phyloP scores from a whole-genome alignment of 108 stramenopile species.

The Epithemia pelagica region DNA sequence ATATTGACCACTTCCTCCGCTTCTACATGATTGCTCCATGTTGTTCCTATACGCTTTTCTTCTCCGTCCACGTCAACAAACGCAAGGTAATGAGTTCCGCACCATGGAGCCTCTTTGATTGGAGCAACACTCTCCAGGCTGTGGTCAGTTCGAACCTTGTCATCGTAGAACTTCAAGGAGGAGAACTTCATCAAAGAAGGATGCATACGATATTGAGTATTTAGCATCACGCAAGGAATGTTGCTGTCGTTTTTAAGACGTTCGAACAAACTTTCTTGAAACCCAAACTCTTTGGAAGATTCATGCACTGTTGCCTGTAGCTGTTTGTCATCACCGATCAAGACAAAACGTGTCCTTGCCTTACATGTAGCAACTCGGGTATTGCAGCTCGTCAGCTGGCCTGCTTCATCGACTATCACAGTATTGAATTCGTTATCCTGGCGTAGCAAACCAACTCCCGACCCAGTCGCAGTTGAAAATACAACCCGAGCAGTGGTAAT shows the following conservation, averaged over 20 bases:
- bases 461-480: not conserved
- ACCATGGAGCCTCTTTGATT: constrained; percentile 62
- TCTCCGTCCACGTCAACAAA: constrained; percentile 63
- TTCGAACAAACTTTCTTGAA: constrained; percentile 5
- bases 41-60: constrained; percentile 39
- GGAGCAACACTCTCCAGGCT: constrained; percentile 8
- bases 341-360: constrained; percentile 43
- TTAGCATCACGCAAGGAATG: constrained; percentile 56
- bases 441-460: not conserved
- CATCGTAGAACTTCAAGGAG: constrained; percentile 76
- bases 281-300: not conserved
- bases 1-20: constrained; percentile 45
- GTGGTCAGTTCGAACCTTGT: constrained; percentile 44
- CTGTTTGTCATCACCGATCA: constrained; percentile 68
- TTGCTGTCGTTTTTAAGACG: constrained; percentile 47
- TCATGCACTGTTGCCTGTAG: constrained; percentile 57
- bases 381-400: constrained; percentile 67
- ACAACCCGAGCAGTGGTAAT: not conserved
- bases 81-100: constrained; percentile 39
- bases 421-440: constrained; percentile 24
- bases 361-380: constrained; percentile 47
- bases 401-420: constrained; percentile 74
- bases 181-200: constrained; percentile 91
- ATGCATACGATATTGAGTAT: constrained; percentile 92
- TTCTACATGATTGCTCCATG: constrained; percentile 66